phyloP scores from a whole-genome alignment of 768 basidiomycete genomes.

The Rhodotorula babjevae region DNA sequence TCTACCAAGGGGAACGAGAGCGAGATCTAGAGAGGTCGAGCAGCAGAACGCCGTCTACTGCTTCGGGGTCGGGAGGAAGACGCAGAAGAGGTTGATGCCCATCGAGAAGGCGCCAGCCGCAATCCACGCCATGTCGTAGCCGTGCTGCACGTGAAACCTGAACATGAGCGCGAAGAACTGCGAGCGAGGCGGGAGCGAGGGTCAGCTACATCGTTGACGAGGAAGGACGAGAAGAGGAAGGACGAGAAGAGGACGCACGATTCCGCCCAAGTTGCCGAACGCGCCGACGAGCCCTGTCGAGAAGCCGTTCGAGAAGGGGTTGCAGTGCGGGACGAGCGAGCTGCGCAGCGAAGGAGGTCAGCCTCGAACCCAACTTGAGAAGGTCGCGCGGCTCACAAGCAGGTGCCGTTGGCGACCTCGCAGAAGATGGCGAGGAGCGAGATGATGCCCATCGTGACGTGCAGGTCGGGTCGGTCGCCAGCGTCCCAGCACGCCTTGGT shows the following conservation, averaged over 20 bases:
- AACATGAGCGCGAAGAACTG: slow-evolving; percentile 1
- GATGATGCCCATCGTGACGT: slow-evolving; percentile 38
- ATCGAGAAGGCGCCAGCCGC: slow-evolving; percentile 1
- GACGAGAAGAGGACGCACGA: slow-evolving; percentile 55
- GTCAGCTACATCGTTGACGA: too few relatives aligned
- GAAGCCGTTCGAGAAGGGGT: slow-evolving; percentile 47
- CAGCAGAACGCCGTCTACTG: background rate
- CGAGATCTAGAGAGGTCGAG: too few relatives aligned
- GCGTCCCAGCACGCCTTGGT: slow-evolving; percentile 1
- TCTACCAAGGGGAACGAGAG: background rate
- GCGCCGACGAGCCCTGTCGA: slow-evolving; percentile 51
- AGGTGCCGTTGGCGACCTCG: slow-evolving; percentile 55
- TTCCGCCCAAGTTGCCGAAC: slow-evolving; percentile 52
- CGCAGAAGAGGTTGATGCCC: slow-evolving; percentile 7
- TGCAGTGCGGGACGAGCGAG: slow-evolving; percentile 48
- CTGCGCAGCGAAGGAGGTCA: too few relatives aligned
- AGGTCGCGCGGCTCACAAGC: slow-evolving; percentile 44
- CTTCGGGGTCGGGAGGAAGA: background rate
- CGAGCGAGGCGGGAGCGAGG: background rate
- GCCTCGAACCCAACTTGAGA: background rate
- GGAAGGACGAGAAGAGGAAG: too few relatives aligned
- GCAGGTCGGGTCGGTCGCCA: slow-evolving; percentile 16
- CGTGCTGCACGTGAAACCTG: slow-evolving; percentile 1
- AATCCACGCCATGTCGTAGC: slow-evolving; percentile 5
- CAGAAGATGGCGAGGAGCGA: slow-evolving; percentile 47